phyloP scores from a whole-genome alignment of 495 filamentous ascomycete genomes.

The Hyaloscypha bicolor region DNA sequence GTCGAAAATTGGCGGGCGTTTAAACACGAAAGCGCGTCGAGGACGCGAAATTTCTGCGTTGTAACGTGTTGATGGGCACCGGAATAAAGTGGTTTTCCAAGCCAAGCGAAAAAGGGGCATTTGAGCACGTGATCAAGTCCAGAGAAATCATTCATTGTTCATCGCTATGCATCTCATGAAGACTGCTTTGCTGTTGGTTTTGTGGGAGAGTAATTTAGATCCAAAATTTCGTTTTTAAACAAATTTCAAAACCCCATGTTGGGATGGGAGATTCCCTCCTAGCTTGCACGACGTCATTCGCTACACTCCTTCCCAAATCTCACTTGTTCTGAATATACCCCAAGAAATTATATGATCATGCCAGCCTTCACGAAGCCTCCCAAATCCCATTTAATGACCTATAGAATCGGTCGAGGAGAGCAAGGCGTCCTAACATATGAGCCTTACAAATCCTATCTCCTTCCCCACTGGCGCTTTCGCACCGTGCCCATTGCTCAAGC shows the following conservation, averaged over 20 bases:
- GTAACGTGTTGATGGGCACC: conserved; percentile 21
- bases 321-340: background rate
- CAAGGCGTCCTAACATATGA: conserved; percentile 55
- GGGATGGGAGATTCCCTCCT: background rate
- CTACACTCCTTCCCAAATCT: background rate
- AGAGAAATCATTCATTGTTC: background rate
- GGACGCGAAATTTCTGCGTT: conserved; percentile 19
- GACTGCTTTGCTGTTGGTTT: too few relatives aligned
- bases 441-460: conserved; percentile 53
- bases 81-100: conserved; percentile 29
- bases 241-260: background rate
- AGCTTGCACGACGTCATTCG: background rate
- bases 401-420: conserved; percentile 55
- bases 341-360: background rate
- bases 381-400: conserved; percentile 37
- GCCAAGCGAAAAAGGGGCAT: background rate
- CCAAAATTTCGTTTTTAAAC: background rate
- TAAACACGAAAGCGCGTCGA: conserved; percentile 19
- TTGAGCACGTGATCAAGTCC: background rate
- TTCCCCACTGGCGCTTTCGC: conserved; percentile 54
- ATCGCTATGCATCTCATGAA: too few relatives aligned
- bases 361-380: conserved; percentile 20
- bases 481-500: conserved; percentile 43
- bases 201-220: too few relatives aligned
- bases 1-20: conserved; percentile 7